Evolutionary conservation across 106 monocot species (phyloP).

Genomic region (Posidonia australis): DNA sequence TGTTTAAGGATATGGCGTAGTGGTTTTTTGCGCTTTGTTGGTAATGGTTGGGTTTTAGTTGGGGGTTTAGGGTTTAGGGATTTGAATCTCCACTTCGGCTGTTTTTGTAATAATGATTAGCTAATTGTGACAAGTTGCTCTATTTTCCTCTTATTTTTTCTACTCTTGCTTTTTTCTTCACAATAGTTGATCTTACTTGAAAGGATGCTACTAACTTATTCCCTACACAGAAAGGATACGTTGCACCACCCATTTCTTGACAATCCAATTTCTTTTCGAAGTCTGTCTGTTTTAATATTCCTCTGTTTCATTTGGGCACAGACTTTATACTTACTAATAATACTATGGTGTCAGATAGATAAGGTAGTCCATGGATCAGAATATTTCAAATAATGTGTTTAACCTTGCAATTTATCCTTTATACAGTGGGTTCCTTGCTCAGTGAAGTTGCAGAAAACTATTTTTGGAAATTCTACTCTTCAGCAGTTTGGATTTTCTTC

Average conservation of each 20-base stretch:
- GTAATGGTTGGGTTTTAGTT: neutral
- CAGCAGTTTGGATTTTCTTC: conserved; percentile 50
- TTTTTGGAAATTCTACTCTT: conserved; percentile 14
- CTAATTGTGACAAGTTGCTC: neutral
- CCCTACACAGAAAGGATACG: too few relatives aligned
- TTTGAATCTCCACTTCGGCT: too few relatives aligned
- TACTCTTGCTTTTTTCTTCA: too few relatives aligned
- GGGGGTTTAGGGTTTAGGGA: neutral
- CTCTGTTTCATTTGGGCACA: too few relatives aligned
- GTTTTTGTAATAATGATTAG: neutral
- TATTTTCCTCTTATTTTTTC: neutral
- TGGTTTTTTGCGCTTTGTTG: neutral
- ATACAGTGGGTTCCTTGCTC: neutral
- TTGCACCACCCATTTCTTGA: too few relatives aligned
- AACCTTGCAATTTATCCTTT: neutral
- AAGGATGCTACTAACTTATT: too few relatives aligned
- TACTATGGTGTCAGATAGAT: neutral
- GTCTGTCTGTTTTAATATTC: too few relatives aligned
- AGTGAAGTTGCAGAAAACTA: neutral
- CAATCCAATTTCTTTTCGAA: too few relatives aligned
- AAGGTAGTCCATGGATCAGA: neutral
- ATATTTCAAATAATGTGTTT: neutral
- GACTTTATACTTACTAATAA: neutral
- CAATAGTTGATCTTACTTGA: too few relatives aligned
- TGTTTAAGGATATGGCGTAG: neutral